Conservation (phyloP, 768 basidiomycete genomes). For the Boletus rubescentipes region DNA sequence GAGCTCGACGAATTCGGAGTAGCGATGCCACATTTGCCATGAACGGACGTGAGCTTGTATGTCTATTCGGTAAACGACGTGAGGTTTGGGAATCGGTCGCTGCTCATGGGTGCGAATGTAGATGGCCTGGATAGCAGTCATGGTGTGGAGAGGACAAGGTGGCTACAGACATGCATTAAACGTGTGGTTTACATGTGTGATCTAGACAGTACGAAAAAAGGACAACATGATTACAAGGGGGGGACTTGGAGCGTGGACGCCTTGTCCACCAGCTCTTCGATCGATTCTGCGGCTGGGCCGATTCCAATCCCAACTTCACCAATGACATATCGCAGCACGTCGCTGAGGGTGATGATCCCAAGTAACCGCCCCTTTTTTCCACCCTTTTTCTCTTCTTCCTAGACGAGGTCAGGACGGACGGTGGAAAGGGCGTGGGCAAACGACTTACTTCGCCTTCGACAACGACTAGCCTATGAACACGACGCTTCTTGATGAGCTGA, state of each 20-base stretch:
- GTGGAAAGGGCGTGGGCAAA: background rate
- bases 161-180: background rate
- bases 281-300: conserved; percentile 42
- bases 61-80: conserved; percentile 78
- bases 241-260: conserved; percentile 17
- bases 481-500: conserved; percentile 86
- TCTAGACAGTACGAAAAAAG: conserved; percentile 16
- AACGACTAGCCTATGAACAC: conserved; percentile 93
- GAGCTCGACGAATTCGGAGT: conserved; percentile 91
- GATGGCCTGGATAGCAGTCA: conserved; percentile 79
- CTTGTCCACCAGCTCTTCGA: conserved; percentile 28
- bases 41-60: conserved; percentile 87
- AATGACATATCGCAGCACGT: conserved; percentile 83
- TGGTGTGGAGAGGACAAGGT: conserved; percentile 25
- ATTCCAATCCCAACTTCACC: conserved; percentile 60
- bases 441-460: conserved; percentile 81
- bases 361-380: conserved; percentile 81
- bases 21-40: conserved; percentile 93
- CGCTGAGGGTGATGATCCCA: conserved; percentile 86
- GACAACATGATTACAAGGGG: conserved; percentile 9
- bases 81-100: conserved; percentile 67
- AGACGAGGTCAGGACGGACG: background rate
- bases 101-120: conserved; percentile 69
- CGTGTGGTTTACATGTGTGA: conserved; percentile 17
- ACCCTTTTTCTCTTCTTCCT: conserved; percentile 80